These are phyloP conservation scores for barley (Hordeum vulgare) DNA, from an alignment of 176 grass and related monocot species.

Conservation along the genomic window MorexV3_pseudomolecules_assembly NC_058524.1:590494444-590494943, in stretches of 20 bases:
- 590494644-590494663: conserved; percentile 21
- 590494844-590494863: conserved; percentile 72
- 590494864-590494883: conserved; percentile 45
- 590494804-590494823: conserved; percentile 55
- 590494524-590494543: conserved; percentile 61
- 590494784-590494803: conserved; percentile 46
- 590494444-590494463: conserved; percentile 77
- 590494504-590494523: conserved; percentile 49
- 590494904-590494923: conserved; percentile 61
- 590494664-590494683: conserved; percentile 19
- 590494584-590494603: conserved; percentile 57
- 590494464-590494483: conserved; percentile 57
- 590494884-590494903: conserved; percentile 66
- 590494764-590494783: conserved; percentile 67
- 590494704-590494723: conserved; percentile 1
- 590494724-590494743: conserved; percentile 8
- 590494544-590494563: conserved; percentile 62
- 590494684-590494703: conserved; percentile 10
- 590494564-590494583: conserved; percentile 46
- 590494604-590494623: conserved; percentile 54
- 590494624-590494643: conserved; percentile 48
- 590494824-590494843: conserved; percentile 60
- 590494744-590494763: conserved; percentile 56
- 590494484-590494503: conserved; percentile 45
- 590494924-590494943: conserved; percentile 3